phyloP scores from a whole-genome alignment of 305 asterid species.

The Plantago coronopus region DNA sequence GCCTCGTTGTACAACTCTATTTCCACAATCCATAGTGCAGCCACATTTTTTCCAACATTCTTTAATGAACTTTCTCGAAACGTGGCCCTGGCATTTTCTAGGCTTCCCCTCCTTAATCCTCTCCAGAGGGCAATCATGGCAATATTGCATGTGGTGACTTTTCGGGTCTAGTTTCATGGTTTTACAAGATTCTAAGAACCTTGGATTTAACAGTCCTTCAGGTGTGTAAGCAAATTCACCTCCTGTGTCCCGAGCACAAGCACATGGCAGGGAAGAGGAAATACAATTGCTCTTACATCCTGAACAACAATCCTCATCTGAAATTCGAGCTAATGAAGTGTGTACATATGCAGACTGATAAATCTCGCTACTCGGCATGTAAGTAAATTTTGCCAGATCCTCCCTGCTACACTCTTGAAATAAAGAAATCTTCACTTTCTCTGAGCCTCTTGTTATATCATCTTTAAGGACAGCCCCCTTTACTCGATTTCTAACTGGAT shows the following conservation, averaged over 20 bases:
- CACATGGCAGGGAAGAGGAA: constrained; percentile 51
- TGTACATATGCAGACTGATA: constrained; percentile 54
- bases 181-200: constrained; percentile 42
- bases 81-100: constrained; percentile 65
- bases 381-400: constrained; percentile 37
- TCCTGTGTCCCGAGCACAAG: constrained; percentile 65
- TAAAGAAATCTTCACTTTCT: constrained; percentile 50
- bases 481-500: neutral
- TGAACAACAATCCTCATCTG: constrained; percentile 66
- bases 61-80: constrained; percentile 57
- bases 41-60: constrained; percentile 90
- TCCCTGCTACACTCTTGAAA: constrained; percentile 46
- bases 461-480: constrained; percentile 19
- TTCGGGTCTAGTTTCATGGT: constrained; percentile 36
- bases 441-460: constrained; percentile 67
- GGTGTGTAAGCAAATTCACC: constrained; percentile 69
- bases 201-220: constrained; percentile 54
- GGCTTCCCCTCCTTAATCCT: constrained; percentile 44
- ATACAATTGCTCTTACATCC: constrained; percentile 57
- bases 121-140: constrained; percentile 76
- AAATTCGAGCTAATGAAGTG: constrained; percentile 52
- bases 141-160: constrained; percentile 30
- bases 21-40: constrained; percentile 68
- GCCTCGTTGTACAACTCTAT: constrained; percentile 75
- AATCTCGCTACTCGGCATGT: constrained; percentile 34